Evolutionary conservation across 2,329 filamentous ascomycete genomes (phyloP).

Genomic region (Sporothrix brasiliensis): DNA sequence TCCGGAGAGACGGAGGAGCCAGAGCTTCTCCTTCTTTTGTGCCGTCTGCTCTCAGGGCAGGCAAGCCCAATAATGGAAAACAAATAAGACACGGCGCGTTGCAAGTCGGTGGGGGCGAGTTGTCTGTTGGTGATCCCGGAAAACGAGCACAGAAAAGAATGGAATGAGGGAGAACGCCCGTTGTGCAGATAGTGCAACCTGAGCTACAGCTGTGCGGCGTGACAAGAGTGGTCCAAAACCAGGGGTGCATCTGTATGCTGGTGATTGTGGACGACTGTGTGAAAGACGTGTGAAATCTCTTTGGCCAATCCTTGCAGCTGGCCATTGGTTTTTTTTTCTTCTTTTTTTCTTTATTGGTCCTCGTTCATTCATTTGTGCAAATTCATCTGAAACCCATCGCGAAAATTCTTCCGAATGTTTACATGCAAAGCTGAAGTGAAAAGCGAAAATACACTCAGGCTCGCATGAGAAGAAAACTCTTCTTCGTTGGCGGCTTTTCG

Average conservation of each 20-base stretch:
- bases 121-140: neutral
- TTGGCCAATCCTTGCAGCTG: conserved; percentile 17
- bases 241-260: neutral
- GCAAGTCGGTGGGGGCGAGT: neutral
- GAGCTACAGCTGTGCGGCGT: neutral
- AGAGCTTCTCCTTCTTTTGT: neutral
- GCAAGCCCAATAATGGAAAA: neutral
- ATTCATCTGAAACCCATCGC: neutral
- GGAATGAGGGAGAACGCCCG: neutral
- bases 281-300: neutral
- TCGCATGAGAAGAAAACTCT: neutral
- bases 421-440: neutral
- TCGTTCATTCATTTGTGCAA: neutral
- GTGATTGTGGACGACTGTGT: neutral
- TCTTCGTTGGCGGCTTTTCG: neutral
- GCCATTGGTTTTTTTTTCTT: neutral
- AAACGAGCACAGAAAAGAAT: neutral
- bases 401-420: neutral
- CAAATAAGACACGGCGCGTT: conserved; percentile 4
- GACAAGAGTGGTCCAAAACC: neutral
- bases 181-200: neutral
- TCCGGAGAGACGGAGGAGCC: no score
- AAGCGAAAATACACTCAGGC: neutral
- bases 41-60: neutral
- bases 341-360: neutral